Evolutionary conservation across 192 early-diverging fungal genomes (phyloP), one percentile per base, ranked within the genome.

Genomic region (Jimgerdemannia lactiflua): DNA sequence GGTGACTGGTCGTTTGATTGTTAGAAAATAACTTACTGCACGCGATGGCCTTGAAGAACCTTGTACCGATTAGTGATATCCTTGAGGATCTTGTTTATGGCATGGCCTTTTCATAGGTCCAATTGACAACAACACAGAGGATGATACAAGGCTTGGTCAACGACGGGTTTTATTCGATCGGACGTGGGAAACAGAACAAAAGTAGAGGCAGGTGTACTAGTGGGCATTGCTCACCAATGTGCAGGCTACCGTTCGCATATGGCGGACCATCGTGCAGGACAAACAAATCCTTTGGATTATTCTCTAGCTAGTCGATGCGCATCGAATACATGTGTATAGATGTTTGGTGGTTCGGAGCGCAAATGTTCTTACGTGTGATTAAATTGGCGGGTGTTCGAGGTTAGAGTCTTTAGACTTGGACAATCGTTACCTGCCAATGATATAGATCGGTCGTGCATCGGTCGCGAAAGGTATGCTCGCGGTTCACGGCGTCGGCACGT

Each of bases 1-100:
- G 29, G 29, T 29, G 29, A 29, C 29, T 29, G 29, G 29, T 29
- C 29, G 29, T 29, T 29, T 29, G 29, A 29, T 29, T 29, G 29
- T 29, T 29, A 29, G 29, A 29, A 29, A 29, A 29, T 29, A 29
- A 1, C 82, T 71, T 86, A 94, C 80, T 84, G 79, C 4, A 95
- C 92, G 74, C 87, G 90, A 43, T 86, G 85, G 43, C 93, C 93
- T 49, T 85, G 84, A 75, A 93, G 86, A 3, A 93, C 84, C 67
- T 91, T 87, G 77, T 93, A 89, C 29, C 93, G 87, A 75, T 92
- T 91, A 59, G 92, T 81, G 40, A 95, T 91, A 67, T 95, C 93
- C 79, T 95, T 95, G 29, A 94, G 84, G 64, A 95, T 85, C 82
- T 93, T 93, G 84, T 95, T 95, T 82, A 95, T 86, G 43, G 92